phyloP scores from a whole-genome alignment of 208 protist genomes.

The Wallacemonas sp. region DNA sequence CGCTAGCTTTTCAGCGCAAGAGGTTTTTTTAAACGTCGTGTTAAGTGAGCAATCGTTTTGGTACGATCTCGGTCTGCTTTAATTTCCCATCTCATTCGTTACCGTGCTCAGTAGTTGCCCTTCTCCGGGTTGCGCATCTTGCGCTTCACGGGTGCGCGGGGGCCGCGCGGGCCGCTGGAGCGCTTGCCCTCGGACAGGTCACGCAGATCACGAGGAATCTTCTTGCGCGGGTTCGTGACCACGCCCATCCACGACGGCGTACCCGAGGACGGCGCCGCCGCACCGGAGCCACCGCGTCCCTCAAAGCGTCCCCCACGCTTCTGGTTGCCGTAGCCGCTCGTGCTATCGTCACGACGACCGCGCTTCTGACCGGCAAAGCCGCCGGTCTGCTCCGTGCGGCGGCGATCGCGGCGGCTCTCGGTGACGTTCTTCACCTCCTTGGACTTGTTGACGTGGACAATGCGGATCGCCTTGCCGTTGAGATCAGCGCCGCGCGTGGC shows the following conservation, averaged over 20 bases:
- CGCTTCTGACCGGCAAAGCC: neutral
- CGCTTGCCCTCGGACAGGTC: slow-evolving; percentile 70
- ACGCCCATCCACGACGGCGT: slow-evolving; percentile 80
- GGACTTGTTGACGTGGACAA: slow-evolving; percentile 86
- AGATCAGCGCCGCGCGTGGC: slow-evolving; percentile 59
- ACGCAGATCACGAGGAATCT: slow-evolving; percentile 86
- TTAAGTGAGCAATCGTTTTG: too few relatives aligned
- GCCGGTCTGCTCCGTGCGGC: slow-evolving; percentile 23
- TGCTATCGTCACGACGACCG: slow-evolving; percentile 3
- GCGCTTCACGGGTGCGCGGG: slow-evolving; percentile 65
- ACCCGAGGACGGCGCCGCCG: neutral
- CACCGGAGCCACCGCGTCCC: neutral
- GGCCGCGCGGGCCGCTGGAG: slow-evolving; percentile 23
- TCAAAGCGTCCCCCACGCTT: slow-evolving; percentile 26
- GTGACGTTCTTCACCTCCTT: slow-evolving; percentile 63
- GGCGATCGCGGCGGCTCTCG: slow-evolving; percentile 73
- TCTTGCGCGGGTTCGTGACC: slow-evolving; percentile 82
- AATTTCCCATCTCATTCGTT: neutral
- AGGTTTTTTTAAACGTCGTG: too few relatives aligned
- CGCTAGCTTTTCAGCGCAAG: too few relatives aligned
- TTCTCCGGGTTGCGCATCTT: slow-evolving; percentile 86
- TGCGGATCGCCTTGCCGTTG: slow-evolving; percentile 78
- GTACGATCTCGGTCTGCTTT: too few relatives aligned
- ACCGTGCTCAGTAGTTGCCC: slow-evolving; percentile 16
- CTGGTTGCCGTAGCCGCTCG: slow-evolving; percentile 16